A percentile compares a stretch with the other conserved stretches of the same genome.
Conservation (phyloP, 805 yeast genomes). For the Yarrowia sp. region DNA sequence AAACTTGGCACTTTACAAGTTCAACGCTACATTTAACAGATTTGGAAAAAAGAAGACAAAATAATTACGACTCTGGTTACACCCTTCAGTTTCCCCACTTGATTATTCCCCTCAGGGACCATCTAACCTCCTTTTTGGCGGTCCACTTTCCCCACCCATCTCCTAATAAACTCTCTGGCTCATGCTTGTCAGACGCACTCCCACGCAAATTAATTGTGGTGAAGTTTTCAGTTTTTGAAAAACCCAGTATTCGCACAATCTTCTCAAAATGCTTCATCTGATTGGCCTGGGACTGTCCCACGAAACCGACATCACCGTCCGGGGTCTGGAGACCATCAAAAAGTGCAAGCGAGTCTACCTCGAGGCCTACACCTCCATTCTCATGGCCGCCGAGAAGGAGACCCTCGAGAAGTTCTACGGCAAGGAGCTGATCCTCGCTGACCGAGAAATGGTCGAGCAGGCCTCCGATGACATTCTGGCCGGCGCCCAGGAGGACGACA, state of each 20-base stretch:
- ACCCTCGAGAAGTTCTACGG: slow-evolving; percentile 86
- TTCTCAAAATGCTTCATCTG: slow-evolving; percentile 73
- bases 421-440: slow-evolving; percentile 83
- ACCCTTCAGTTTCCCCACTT: no score
- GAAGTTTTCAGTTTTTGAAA: background rate
- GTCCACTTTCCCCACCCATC: background rate
- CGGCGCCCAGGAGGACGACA: slow-evolving; percentile 78
- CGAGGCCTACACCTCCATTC: slow-evolving; percentile 93
- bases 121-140: no score
- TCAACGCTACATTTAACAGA: no score
- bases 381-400: slow-evolving; percentile 87
- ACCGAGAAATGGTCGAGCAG: slow-evolving; percentile 90
- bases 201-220: slow-evolving; percentile 27
- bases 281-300: slow-evolving; percentile 92
- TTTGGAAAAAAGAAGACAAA: no score
- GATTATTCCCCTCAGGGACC: no score
- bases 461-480: slow-evolving; percentile 84
- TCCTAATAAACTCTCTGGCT: background rate
- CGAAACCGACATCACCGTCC: slow-evolving; percentile 88
- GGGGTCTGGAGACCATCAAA: slow-evolving; percentile 86
- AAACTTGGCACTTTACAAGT: no score
- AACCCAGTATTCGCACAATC: background rate
- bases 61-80: no score
- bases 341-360: slow-evolving; percentile 88
- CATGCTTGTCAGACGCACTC: slow-evolving; percentile 13